Conservation (phyloP, 2,329 filamentous ascomycete genomes). For the Penicillium sp. region DNA sequence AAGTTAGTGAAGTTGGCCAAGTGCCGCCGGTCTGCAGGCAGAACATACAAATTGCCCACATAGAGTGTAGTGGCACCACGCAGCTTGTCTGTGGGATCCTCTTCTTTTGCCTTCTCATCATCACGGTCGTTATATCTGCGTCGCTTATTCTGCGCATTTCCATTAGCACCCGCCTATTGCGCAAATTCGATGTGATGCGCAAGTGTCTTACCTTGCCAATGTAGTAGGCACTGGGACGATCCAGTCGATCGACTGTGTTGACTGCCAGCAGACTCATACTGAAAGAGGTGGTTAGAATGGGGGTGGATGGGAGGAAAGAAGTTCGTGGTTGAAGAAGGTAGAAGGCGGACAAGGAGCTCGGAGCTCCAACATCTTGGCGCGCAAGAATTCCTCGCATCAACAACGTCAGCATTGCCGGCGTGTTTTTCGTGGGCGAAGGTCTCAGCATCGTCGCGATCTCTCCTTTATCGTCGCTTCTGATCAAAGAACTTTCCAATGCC, state of each 20-base stretch:
- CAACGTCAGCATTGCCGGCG: constrained; percentile 10
- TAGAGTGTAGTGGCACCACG: constrained; percentile 91
- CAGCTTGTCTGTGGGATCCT: constrained; percentile 73
- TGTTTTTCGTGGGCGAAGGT: constrained; percentile 5
- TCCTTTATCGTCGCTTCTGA: neutral
- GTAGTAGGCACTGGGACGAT: constrained; percentile 94
- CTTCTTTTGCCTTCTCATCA: constrained; percentile 41
- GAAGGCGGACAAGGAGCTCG: constrained; percentile 23
- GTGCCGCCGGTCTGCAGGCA: constrained; percentile 8
- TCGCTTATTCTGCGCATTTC: constrained; percentile 63
- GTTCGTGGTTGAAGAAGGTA: constrained; percentile 4
- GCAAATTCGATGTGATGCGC: constrained; percentile 12
- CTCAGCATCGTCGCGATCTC: neutral
- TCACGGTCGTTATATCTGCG: constrained; percentile 60
- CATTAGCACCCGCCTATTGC: constrained; percentile 2
- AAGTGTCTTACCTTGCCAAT: constrained; percentile 66
- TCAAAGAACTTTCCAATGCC: constrained; percentile 60
- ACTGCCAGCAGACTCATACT: constrained; percentile 29
- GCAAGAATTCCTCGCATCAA: constrained; percentile 23
- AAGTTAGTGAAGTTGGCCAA: constrained; percentile 12
- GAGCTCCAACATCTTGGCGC: constrained; percentile 26
- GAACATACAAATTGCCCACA: constrained; percentile 82
- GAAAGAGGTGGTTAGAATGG: neutral
- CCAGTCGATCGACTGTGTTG: constrained; percentile 81
- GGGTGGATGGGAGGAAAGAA: neutral